These are phyloP conservation scores for Russula dissimulans DNA, from an alignment of 768 basidiomycete species.

Conservation along the genomic window DNA sequence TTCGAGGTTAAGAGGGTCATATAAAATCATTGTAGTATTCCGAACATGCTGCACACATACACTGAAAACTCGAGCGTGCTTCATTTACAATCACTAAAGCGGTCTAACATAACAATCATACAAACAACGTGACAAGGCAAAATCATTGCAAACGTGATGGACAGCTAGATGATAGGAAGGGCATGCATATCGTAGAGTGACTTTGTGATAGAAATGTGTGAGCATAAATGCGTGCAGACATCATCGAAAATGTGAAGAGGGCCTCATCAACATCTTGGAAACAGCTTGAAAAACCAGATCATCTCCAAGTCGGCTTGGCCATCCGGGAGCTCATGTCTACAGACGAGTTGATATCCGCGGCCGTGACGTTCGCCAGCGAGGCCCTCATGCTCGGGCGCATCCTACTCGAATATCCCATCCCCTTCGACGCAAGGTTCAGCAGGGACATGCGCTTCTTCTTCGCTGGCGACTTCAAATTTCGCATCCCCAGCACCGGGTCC, in stretches of 20 bases:
- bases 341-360: slow-evolving; percentile 40
- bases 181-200: background rate
- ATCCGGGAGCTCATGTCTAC: slow-evolving; percentile 22
- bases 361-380: slow-evolving; percentile 31
- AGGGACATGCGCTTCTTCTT: slow-evolving; percentile 57
- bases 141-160: slow-evolving; percentile 4
- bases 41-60: background rate
- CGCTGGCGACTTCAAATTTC: slow-evolving; percentile 38
- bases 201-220: slow-evolving; percentile 9
- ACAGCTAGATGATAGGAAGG: slow-evolving; percentile 10
- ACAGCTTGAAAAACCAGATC: slow-evolving; percentile 19
- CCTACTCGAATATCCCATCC: slow-evolving; percentile 21
- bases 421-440: slow-evolving; percentile 30
- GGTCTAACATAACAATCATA: slow-evolving; percentile 12
- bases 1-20: slow-evolving; percentile 89
- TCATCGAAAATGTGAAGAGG: background rate
- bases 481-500: slow-evolving; percentile 17
- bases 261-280: slow-evolving; percentile 2
- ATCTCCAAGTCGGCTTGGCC: slow-evolving; percentile 52
- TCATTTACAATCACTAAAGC: background rate
- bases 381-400: slow-evolving; percentile 22
- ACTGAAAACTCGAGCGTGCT: background rate
- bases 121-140: slow-evolving; percentile 8
- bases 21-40: slow-evolving; percentile 27
- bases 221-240: background rate